Base-by-base conservation (phyloP, 805 yeast species). In the Spathaspora passalidarum region DNA sequence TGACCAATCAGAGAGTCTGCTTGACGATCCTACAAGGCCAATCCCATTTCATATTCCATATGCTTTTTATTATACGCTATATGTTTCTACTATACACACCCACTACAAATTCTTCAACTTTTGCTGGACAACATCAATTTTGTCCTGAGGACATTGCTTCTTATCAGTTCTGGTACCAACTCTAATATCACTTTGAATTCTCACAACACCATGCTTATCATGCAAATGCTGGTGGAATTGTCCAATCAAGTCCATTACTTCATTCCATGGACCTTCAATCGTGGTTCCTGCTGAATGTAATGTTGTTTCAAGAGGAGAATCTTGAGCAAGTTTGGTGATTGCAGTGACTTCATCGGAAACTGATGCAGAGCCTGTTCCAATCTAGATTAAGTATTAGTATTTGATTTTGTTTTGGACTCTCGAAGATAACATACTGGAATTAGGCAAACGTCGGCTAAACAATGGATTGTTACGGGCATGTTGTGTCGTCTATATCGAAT, bases 211-310 rank as follows among this genome's bases (percentile, higher is more conserved):
- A 53, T 78, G 71, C 3, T 73, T 73, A 7, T 55, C 53, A 57
- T 89, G 97, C 44, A 87, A 76, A 38, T 71, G 70, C 57, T 84
- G 82, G 58, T 89, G 97, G 55, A 88, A 68, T 53, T 79, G 77
- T 6, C 96, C 96, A 55, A 89, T 84, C 44, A 88, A 66, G 26
- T 74, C 79, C 81, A 82, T 84, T 1, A 90, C 96, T 45, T 86
- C 90, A 56, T 82, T 81, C 96, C 96, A 90, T n/a, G 89, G 90
- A 1, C 97, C 97, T 56, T 86, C 86, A 54, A 86, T 82, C 1
- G 96, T 88, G 5, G 96, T 89, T 2, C 97, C 97, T 2, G 97
- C 97, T 54, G 95, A 85, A 65, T 89, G 97, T 49, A 89, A 69
- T 1, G 87, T 81, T 50, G 84, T 81, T 42, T 81, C 73, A 45